These are phyloP conservation scores for Tylopilus cervinicoccineus DNA, from an alignment of 768 basidiomycete genomes.

Conservation along the genomic window DNA sequence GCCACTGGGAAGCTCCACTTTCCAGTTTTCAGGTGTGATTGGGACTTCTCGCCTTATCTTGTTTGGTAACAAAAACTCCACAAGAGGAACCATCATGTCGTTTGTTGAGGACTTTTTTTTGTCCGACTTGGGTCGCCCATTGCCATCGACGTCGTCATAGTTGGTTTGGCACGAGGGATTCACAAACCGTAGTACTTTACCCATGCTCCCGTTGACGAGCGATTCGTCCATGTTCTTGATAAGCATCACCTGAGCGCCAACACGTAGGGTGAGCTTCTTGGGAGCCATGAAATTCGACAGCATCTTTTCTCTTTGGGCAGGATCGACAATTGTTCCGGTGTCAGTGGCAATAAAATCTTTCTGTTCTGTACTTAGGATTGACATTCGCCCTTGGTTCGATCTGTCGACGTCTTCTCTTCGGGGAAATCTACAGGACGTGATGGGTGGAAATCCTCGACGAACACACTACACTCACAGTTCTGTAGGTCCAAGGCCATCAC, in stretches of 20 bases:
- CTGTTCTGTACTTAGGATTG: slow-evolving; percentile 49
- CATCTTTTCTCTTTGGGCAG: slow-evolving; percentile 64
- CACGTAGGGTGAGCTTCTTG: slow-evolving; percentile 57
- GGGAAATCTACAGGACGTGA: slow-evolving; percentile 64
- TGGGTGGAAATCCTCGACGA: background rate
- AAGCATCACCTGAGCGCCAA: slow-evolving; percentile 90
- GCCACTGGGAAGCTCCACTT: slow-evolving; percentile 82
- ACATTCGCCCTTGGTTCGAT: slow-evolving; percentile 72
- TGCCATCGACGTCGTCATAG: slow-evolving; percentile 32
- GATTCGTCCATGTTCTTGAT: slow-evolving; percentile 91
- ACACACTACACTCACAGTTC: slow-evolving; percentile 64
- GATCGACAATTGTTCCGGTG: slow-evolving; percentile 52
- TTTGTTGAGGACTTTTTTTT: slow-evolving; percentile 26
- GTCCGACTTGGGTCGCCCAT: slow-evolving; percentile 35
- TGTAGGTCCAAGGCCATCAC: slow-evolving; percentile 82
- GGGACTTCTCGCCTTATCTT: slow-evolving; percentile 51
- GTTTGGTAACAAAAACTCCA: slow-evolving; percentile 69
- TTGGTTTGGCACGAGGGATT: slow-evolving; percentile 50
- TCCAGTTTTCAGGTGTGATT: slow-evolving; percentile 74
- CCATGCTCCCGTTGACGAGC: slow-evolving; percentile 94
- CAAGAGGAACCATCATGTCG: slow-evolving; percentile 56
- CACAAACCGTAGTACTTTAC: slow-evolving; percentile 72
- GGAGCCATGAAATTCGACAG: slow-evolving; percentile 93
- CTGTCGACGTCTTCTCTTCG: slow-evolving; percentile 87
- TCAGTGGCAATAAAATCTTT: slow-evolving; percentile 58